Conservation (phyloP, 225 moss, liverwort and hornwort genomes). For the Takakia lepidozioides region DNA sequence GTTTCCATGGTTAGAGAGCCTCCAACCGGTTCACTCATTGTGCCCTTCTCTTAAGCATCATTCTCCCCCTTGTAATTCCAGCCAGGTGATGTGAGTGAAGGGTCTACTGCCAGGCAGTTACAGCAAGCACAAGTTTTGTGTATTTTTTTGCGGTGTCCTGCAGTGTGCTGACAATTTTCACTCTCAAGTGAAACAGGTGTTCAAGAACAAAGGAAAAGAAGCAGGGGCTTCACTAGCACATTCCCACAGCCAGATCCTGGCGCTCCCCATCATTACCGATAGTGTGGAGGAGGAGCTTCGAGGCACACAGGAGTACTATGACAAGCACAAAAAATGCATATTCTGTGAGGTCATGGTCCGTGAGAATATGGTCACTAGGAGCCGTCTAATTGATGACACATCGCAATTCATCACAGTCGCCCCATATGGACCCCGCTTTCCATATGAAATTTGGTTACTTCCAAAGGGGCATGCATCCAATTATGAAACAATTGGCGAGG, state of each 20-base stretch:
- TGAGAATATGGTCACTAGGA: slow-evolving; percentile 12
- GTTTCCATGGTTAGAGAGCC: background rate
- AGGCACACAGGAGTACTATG: slow-evolving; percentile 40
- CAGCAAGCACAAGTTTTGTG: no score
- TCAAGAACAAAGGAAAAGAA: slow-evolving; percentile 80
- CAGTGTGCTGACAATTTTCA: no score
- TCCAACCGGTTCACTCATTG: background rate
- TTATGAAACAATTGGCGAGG: slow-evolving; percentile 40
- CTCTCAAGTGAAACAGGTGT: no score
- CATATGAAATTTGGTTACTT: slow-evolving; percentile 76
- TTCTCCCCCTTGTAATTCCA: no score
- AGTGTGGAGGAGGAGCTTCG: slow-evolving; percentile 40
- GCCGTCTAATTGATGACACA: slow-evolving; percentile 59
- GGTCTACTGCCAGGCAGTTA: no score
- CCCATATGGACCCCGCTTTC: slow-evolving; percentile 75
- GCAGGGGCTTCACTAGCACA: slow-evolving; percentile 92
- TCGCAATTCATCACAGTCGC: slow-evolving; percentile 35
- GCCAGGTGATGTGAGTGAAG: no score
- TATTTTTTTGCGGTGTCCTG: no score
- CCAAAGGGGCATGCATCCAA: slow-evolving; percentile 69
- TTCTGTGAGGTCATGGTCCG: slow-evolving; percentile 45
- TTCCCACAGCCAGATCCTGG: slow-evolving; percentile 81
- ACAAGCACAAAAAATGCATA: slow-evolving; percentile 32
- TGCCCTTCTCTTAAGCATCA: background rate
- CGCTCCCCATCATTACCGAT: slow-evolving; percentile 55